Percentiles rank a stretch among this genome's conserved stretches.
Evolutionary conservation across 192 early-diverging fungal genomes (phyloP).

Genomic region (Polychytrium aggregatum): DNA sequence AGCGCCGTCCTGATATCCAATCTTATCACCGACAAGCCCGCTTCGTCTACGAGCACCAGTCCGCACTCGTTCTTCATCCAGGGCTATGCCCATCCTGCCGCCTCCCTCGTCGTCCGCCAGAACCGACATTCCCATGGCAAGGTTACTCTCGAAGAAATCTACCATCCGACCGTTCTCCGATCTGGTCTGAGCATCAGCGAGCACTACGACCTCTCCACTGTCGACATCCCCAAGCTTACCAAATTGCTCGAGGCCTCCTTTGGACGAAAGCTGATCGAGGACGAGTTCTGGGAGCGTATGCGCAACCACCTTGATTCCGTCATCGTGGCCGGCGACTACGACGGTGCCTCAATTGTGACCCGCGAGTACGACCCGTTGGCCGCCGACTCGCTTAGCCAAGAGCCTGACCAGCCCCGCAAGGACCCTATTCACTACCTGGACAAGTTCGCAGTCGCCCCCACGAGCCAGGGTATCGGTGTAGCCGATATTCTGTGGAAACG

Average conservation of each 20-base stretch:
- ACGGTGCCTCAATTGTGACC: conserved; percentile 81
- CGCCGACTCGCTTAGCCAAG: conserved; percentile 3
- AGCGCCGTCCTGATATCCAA: conserved; percentile 49
- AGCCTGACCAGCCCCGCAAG: conserved; percentile 2
- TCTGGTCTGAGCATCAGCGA: conserved; percentile 58
- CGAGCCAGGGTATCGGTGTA: conserved; percentile 80
- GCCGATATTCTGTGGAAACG: conserved; percentile 91
- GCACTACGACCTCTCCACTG: conserved; percentile 37
- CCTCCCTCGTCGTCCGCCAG: not conserved
- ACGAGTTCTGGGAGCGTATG: conserved; percentile 49
- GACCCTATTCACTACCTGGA: conserved; percentile 56
- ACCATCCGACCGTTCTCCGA: conserved; percentile 64
- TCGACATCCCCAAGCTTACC: conserved; percentile 41
- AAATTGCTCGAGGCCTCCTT: conserved; percentile 69
- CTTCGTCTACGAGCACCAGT: conserved; percentile 35
- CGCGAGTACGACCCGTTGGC: conserved; percentile 31
- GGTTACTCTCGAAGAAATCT: conserved; percentile 21
- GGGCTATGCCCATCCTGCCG: not conserved
- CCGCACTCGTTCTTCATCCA: not conserved
- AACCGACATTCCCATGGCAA: conserved; percentile 7
- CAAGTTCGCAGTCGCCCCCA: conserved; percentile 83
- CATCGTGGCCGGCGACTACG: conserved; percentile 83
- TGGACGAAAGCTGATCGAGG: conserved; percentile 40
- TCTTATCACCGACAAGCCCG: conserved; percentile 69
- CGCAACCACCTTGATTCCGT: conserved; percentile 35